Evolutionary conservation across 2,329 filamentous ascomycete genomes (phyloP).

Genomic region (Diaporthe nobilis): DNA sequence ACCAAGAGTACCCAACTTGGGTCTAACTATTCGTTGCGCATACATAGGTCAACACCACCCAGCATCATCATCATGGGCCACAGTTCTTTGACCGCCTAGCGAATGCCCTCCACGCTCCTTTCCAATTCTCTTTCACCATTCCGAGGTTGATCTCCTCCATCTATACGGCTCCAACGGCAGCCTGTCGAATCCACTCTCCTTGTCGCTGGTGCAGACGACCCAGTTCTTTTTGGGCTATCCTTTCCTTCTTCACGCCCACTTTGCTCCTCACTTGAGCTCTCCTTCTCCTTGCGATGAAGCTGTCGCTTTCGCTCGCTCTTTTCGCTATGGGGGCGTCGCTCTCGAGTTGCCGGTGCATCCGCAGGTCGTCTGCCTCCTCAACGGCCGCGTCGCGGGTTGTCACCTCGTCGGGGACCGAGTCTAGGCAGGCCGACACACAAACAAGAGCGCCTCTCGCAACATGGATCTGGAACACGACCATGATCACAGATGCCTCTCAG

Average conservation of each 20-base stretch:
- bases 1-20: too few species aligned
- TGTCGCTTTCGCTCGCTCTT: constrained; percentile 4
- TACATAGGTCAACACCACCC: not conserved
- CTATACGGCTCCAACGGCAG: not conserved
- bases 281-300: constrained; percentile 1
- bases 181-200: not conserved
- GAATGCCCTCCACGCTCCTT: not conserved
- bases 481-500: constrained; percentile 22
- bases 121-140: not conserved
- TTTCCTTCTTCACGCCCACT: not conserved
- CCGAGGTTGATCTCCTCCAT: not conserved
- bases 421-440: constrained; percentile 3
- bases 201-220: constrained; percentile 10
- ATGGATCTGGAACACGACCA: constrained; percentile 34
- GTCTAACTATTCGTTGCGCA: not conserved
- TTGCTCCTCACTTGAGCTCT: not conserved
- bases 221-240: not conserved
- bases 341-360: not conserved
- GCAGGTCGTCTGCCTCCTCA: not conserved
- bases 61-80: not conserved
- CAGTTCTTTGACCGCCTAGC: not conserved
- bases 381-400: not conserved
- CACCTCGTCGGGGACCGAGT: not conserved
- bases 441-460: constrained; percentile 25
- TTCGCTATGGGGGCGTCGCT: constrained; percentile 12